A percentile compares a stretch with the other conserved stretches of the same genome.
Conservation (phyloP, 2,329 filamentous ascomycete species). For the Colletotrichum agaves region DNA sequence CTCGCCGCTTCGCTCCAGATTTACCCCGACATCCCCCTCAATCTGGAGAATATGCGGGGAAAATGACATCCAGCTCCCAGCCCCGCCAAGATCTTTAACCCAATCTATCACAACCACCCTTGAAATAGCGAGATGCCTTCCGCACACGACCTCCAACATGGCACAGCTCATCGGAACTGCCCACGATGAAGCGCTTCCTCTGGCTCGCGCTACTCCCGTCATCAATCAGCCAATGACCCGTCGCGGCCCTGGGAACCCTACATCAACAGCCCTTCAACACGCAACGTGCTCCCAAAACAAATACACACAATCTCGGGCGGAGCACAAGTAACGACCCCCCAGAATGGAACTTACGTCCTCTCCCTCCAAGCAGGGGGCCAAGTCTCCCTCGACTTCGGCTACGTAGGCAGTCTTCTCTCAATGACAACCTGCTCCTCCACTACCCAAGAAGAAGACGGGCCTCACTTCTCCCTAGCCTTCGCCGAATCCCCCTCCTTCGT, state of each 20-base stretch:
- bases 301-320: slow-evolving; percentile 28
- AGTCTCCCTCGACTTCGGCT: slow-evolving; percentile 38
- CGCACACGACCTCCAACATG: background rate
- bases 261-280: slow-evolving; percentile 29
- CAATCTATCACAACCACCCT: background rate
- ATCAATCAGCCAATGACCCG: slow-evolving; percentile 4
- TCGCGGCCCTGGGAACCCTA: slow-evolving; percentile 27
- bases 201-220: slow-evolving; percentile 1
- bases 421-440: slow-evolving; percentile 12
- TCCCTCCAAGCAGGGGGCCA: slow-evolving; percentile 18
- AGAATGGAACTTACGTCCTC: slow-evolving; percentile 17
- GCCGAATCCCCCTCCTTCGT: slow-evolving; percentile 41
- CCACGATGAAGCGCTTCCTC: slow-evolving; percentile 18
- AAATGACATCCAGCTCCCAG: slow-evolving; percentile 12
- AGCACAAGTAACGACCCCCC: slow-evolving; percentile 16
- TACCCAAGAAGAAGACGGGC: background rate
- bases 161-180: background rate
- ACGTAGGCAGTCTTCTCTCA: slow-evolving; percentile 37
- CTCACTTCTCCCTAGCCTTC: slow-evolving; percentile 41
- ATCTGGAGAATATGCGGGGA: slow-evolving; percentile 19
- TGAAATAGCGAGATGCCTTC: slow-evolving; percentile 10
- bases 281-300: slow-evolving; percentile 22
- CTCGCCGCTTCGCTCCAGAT: slow-evolving; percentile 20
- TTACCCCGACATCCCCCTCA: slow-evolving; percentile 34
- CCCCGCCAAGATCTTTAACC: background rate